Conservation (phyloP, 208 protist species). For the Leptomonas seymouri region DNA sequence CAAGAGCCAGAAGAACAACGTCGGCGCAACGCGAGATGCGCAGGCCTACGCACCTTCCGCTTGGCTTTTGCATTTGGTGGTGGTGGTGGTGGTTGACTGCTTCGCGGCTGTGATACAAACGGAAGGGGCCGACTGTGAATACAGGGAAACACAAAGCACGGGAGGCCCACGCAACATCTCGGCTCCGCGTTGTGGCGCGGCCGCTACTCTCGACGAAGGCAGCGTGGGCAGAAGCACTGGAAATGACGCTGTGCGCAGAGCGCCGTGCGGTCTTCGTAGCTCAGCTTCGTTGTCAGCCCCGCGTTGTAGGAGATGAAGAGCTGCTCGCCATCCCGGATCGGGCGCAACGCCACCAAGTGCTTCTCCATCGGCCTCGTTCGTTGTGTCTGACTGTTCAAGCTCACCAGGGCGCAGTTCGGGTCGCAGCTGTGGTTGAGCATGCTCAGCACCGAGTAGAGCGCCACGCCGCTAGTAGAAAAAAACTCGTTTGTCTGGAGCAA, state of each 20-base stretch:
- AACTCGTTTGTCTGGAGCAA: constrained; percentile 90
- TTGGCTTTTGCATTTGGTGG: too few relatives aligned
- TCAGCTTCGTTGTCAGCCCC: constrained; percentile 58
- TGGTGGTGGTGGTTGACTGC: too few relatives aligned
- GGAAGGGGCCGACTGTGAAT: too few relatives aligned
- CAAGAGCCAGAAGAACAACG: too few relatives aligned
- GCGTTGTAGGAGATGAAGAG: constrained; percentile 90
- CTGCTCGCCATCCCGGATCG: constrained; percentile 85
- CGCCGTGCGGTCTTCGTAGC: constrained; percentile 74
- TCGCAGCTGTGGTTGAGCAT: constrained; percentile 91
- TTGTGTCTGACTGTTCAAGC: constrained; percentile 2
- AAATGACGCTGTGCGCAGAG: constrained; percentile 88
- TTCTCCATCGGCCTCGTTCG: constrained; percentile 30
- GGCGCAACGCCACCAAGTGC: constrained; percentile 57
- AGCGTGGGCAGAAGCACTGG: constrained; percentile 83
- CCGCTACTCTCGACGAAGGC: constrained; percentile 57
- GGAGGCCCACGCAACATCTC: too few relatives aligned
- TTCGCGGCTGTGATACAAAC: too few relatives aligned
- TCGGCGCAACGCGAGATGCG: too few relatives aligned
- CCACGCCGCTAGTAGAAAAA: constrained; percentile 48
- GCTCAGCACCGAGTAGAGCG: constrained; percentile 70
- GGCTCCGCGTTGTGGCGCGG: too few relatives aligned
- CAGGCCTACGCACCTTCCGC: too few relatives aligned
- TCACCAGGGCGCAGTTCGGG: constrained; percentile 77
- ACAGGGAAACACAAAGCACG: too few relatives aligned